Evolutionary conservation across 1,284 basidiomycete species (phyloP).

Genomic region (Cutaneotrichosporon sp.): DNA sequence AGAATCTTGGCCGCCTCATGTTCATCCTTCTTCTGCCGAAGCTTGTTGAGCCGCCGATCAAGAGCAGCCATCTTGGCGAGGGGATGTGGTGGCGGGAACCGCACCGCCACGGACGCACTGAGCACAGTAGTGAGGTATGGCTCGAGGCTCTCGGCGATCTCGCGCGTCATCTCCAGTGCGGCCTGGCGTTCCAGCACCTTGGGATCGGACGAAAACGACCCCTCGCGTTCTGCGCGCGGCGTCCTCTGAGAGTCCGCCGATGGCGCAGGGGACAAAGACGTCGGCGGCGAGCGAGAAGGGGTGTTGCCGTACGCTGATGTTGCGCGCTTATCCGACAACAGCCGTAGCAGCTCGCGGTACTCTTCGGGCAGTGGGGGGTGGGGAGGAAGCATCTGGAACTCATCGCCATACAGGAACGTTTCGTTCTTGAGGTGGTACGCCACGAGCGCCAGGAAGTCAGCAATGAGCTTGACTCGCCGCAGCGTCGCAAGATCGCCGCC

Average conservation of each 20-base stretch:
- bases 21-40: conserved; percentile 73
- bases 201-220: not conserved
- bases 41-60: conserved; percentile 64
- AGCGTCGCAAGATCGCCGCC: conserved; percentile 80
- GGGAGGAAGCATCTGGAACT: conserved; percentile 70
- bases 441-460: conserved; percentile 84
- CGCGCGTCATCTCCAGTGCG: conserved; percentile 33
- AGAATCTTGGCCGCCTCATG: conserved; percentile 62
- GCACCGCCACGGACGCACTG: conserved; percentile 81
- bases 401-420: conserved; percentile 90
- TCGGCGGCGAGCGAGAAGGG: too few species aligned
- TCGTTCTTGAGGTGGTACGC: conserved; percentile 85
- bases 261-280: conserved; percentile 3
- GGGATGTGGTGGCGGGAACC: conserved; percentile 83
- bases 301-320: not conserved
- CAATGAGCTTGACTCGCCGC: conserved; percentile 82
- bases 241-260: not conserved
- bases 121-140: conserved; percentile 80
- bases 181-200: conserved; percentile 58
- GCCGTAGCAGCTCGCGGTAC: conserved; percentile 35
- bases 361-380: conserved; percentile 29
- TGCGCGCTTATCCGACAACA: conserved; percentile 18
- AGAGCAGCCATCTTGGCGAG: conserved; percentile 80
- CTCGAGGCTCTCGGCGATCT: conserved; percentile 66
- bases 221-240: not conserved